Evolutionary conservation across 73 alveolate genomes (phyloP).

Genomic region (Paramecium caudatum): DNA sequence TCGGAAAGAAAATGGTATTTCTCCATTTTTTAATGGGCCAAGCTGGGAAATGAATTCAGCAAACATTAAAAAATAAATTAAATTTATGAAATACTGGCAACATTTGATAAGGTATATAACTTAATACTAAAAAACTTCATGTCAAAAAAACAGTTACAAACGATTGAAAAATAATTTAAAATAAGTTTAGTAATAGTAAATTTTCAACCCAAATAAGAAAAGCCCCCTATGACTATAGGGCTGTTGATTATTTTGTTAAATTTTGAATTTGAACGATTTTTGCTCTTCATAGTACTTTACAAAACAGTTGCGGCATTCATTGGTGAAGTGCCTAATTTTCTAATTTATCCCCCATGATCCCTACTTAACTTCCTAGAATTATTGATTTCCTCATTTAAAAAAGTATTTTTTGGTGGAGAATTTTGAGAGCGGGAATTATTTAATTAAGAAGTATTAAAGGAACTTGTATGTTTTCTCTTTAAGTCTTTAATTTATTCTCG

Average conservation of each 20-base stretch:
- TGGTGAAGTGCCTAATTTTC: slow-evolving; percentile 36
- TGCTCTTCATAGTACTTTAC: neutral
- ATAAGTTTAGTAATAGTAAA: too few relatives aligned
- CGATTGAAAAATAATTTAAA: too few relatives aligned
- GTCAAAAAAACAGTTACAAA: too few relatives aligned
- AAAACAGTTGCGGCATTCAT: slow-evolving; percentile 41
- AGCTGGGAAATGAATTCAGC: slow-evolving; percentile 23
- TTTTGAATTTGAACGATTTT: slow-evolving; percentile 25
- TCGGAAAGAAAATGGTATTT: slow-evolving; percentile 19
- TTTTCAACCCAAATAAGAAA: slow-evolving; percentile 45
- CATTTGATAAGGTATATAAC: too few relatives aligned
- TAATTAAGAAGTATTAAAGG: slow-evolving; percentile 10
- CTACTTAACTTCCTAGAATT: neutral
- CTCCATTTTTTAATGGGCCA: slow-evolving; percentile 32
- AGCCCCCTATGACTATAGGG: neutral
- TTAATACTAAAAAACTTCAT: too few relatives aligned
- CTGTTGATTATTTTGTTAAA: slow-evolving; percentile 27
- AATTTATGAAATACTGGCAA: slow-evolving; percentile 45
- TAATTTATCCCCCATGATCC: neutral
- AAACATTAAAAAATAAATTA: slow-evolving; percentile 24
- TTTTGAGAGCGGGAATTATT: slow-evolving; percentile 31
- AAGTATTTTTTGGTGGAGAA: slow-evolving; percentile 43
- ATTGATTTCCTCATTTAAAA: slow-evolving; percentile 33
- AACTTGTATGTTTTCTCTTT: neutral
- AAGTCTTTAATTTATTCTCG: neutral